Percentiles rank a stretch among this genome's conserved stretches.
Conservation (phyloP, 1,139 yeast species). For the Yamadazyma pseudoaaseri region DNA sequence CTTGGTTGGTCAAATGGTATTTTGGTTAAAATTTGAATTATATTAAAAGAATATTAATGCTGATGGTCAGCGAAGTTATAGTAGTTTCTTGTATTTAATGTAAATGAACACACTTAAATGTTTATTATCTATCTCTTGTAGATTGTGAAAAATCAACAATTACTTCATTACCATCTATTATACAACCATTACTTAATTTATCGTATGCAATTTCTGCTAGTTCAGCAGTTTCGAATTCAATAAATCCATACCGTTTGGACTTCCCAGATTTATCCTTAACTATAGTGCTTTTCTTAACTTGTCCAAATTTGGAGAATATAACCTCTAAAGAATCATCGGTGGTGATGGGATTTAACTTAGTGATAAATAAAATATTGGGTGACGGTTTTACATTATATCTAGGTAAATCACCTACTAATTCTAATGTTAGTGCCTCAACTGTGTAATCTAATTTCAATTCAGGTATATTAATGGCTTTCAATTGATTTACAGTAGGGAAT, state of each 20-base stretch:
- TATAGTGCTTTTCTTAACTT: conserved; percentile 49
- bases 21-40: neutral
- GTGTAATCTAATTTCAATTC: conserved; percentile 10
- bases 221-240: conserved; percentile 48
- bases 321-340: conserved; percentile 50
- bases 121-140: conserved; percentile 16
- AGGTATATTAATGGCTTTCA: conserved; percentile 8
- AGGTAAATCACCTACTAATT: conserved; percentile 65
- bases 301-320: conserved; percentile 62
- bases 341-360: conserved; percentile 63
- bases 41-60: conserved; percentile 1
- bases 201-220: conserved; percentile 61
- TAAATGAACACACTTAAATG: conserved; percentile 2
- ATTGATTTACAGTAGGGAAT: conserved; percentile 13
- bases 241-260: conserved; percentile 60
- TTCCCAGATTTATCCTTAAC: conserved; percentile 45
- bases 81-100: conserved; percentile 7
- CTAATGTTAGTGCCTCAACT: conserved; percentile 52
- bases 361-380: conserved; percentile 60
- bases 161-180: conserved; percentile 63
- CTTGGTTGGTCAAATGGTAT: conserved; percentile 2
- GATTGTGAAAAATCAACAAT: conserved; percentile 72
- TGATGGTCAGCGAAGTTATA: conserved; percentile 5
- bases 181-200: conserved; percentile 54
- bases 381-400: conserved; percentile 58